Evolutionary conservation across 2,329 filamentous ascomycete genomes (phyloP).

Genomic region (Chaetomium globosum): DNA sequence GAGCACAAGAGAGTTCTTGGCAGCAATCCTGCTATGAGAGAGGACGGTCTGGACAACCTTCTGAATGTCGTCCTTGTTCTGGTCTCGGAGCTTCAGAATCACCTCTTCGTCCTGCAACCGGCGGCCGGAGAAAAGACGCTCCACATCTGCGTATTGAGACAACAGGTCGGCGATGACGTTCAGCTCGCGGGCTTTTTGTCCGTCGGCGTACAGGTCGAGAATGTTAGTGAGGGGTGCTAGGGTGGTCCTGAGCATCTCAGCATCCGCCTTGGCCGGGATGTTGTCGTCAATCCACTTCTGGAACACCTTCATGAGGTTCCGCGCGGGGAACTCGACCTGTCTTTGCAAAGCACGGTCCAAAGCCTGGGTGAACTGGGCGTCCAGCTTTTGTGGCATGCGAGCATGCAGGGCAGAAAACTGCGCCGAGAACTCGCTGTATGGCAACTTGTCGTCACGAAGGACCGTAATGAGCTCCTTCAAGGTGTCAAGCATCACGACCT

Average conservation of each 20-base stretch:
- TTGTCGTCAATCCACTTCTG: slow-evolving; percentile 88
- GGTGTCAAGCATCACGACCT: slow-evolving; percentile 87
- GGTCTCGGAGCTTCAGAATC: slow-evolving; percentile 88
- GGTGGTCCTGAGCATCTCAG: slow-evolving; percentile 69
- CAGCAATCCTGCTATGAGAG: slow-evolving; percentile 86
- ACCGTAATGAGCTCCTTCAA: slow-evolving; percentile 89
- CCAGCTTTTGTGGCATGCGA: slow-evolving; percentile 93
- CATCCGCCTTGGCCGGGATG: slow-evolving; percentile 67
- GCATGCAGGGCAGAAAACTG: slow-evolving; percentile 96
- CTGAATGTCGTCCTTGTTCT: slow-evolving; percentile 88
- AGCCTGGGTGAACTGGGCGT: slow-evolving; percentile 77
- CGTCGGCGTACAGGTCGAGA: slow-evolving; percentile 78
- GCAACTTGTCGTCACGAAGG: slow-evolving; percentile 83
- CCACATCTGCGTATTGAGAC: slow-evolving; percentile 77
- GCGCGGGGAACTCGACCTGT: slow-evolving; percentile 86
- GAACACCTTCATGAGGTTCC: slow-evolving; percentile 80
- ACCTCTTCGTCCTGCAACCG: slow-evolving; percentile 90
- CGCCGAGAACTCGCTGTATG: slow-evolving; percentile 94
- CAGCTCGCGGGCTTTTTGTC: slow-evolving; percentile 88
- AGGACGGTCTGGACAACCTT: slow-evolving; percentile 87
- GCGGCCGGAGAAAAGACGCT: slow-evolving; percentile 83
- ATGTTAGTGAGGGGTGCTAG: slow-evolving; percentile 77
- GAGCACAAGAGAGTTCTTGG: slow-evolving; percentile 91
- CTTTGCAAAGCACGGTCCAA: slow-evolving; percentile 81
- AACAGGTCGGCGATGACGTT: slow-evolving; percentile 78